Evolutionary conservation across 2,329 filamentous ascomycete genomes (phyloP), one percentile per base, ranked within the genome.

Genomic region (Penicillium oxalicum): DNA sequence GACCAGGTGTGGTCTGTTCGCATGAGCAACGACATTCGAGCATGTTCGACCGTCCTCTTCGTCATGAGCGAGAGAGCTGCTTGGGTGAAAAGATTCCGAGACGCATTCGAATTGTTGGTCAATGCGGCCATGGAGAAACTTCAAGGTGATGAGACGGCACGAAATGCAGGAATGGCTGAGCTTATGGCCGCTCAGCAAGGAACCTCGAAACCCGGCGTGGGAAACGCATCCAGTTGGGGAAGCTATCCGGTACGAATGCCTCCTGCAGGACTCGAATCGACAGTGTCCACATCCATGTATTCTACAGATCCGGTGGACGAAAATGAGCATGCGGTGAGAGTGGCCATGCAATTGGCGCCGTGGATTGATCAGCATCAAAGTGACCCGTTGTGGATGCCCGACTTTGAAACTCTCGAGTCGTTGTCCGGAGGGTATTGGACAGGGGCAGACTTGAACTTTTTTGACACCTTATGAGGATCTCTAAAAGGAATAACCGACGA

Each of bases 61-160:
- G 73, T 76, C 35, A 77, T 77, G 72, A 68, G 73, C 4, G 75
- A 77, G 54, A 68, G 74, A 28, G 74, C 74, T 6, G 61, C 68
- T 0, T 75, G 73, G 71, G 73, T 76, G 3, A 72, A 70, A 46
- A 71, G 71, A 51, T 76, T 75, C 59, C 68, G 74, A 5, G 73
- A 76, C 36, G 70, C 73, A 3, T 76, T 76, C 45, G 74, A 76
- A 47, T 48, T 74, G 2, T 67, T 76, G 2, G 71, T 74, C 26
- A 72, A 72, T 41, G 72, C 74, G 3, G 64, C 72, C 1, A 75
- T 74, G 72, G 70, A 75, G 49, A 73, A 72, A 40, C 54, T 74
- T 0, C 68, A 73, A 48, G 68, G 67, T 5, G 67, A 67, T 32
- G 68, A 70, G 26, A 62, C 56, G 0, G 61, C 61, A 8, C 61